phyloP scores from a whole-genome alignment of 345 rosid genomes.

The Chamaenerion angustifolium region DNA sequence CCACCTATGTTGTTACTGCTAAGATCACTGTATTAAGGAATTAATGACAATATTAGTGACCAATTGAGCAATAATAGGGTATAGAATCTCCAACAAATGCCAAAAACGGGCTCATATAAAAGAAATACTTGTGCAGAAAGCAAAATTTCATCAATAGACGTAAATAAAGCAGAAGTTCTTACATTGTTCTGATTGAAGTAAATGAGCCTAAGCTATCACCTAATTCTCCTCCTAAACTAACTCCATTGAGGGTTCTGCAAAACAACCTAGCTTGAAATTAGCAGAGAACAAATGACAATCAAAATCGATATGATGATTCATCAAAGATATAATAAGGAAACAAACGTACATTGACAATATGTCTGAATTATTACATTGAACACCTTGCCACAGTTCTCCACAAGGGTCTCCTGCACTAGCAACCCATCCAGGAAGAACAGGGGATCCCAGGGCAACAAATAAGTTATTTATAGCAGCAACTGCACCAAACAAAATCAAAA shows the following conservation, averaged over 20 bases:
- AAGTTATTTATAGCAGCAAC: slow-evolving; percentile 79
- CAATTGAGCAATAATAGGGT: not conserved
- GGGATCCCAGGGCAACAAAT: slow-evolving; percentile 58
- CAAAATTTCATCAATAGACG: no score
- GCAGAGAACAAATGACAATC: not conserved
- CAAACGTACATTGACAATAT: slow-evolving; percentile 39
- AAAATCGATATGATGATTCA: not conserved
- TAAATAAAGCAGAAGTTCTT: slow-evolving; percentile 14
- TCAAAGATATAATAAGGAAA: not conserved
- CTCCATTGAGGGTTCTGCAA: slow-evolving; percentile 64
- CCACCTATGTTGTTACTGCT: slow-evolving; percentile 93
- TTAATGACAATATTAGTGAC: not conserved
- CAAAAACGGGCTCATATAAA: not conserved
- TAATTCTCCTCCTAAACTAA: slow-evolving; percentile 87
- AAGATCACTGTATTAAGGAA: slow-evolving; percentile 50
- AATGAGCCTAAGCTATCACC: slow-evolving; percentile 55
- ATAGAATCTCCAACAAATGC: not conserved
- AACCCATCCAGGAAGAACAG: slow-evolving; percentile 86
- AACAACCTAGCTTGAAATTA: slow-evolving; percentile 4
- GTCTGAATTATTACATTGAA: slow-evolving; percentile 50
- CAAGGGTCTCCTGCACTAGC: slow-evolving; percentile 93
- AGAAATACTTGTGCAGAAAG: no score
- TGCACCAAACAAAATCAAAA: slow-evolving; percentile 15
- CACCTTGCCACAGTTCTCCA: slow-evolving; percentile 87
- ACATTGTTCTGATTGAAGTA: slow-evolving; percentile 69